Conservation (phyloP, 1,139 yeast genomes). For the Kodamaea alishanica region DNA sequence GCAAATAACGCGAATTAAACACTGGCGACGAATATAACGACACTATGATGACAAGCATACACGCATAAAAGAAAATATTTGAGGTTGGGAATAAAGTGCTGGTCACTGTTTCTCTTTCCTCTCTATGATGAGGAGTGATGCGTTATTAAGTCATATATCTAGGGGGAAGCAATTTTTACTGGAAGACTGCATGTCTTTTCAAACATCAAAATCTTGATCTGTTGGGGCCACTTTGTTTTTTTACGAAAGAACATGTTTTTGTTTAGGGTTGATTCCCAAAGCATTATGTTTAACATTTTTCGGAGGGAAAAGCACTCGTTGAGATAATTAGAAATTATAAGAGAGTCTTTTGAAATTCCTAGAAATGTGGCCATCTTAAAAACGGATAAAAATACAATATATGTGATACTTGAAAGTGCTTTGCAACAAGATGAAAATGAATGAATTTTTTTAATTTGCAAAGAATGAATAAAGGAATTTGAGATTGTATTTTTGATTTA, state of each 20-base stretch:
- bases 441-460: no score
- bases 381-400: no score
- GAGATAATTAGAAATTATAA: no score
- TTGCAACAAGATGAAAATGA: no score
- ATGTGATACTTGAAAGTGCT: no score
- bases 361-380: no score
- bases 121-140: constrained; percentile 7
- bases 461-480: no score
- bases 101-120: constrained; percentile 8
- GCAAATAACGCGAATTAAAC: constrained; percentile 1
- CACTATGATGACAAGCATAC: constrained; percentile 3
- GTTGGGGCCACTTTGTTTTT: not conserved
- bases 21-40: constrained; percentile 2
- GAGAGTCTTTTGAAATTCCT: no score
- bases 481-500: not conserved
- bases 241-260: no score
- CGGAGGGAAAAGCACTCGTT: no score
- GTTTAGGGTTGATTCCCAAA: no score
- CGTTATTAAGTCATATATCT: constrained; percentile 14
- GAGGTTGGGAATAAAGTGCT: constrained; percentile 6
- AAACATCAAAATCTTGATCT: constrained; percentile 1
- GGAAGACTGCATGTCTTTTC: constrained; percentile 1
- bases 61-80: constrained; percentile 7
- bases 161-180: constrained; percentile 14
- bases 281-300: no score